Evolutionary conservation across 768 basidiomycete species (phyloP), one percentile per base, ranked within the genome.

Genomic region (Xerocomus spinulosus): DNA sequence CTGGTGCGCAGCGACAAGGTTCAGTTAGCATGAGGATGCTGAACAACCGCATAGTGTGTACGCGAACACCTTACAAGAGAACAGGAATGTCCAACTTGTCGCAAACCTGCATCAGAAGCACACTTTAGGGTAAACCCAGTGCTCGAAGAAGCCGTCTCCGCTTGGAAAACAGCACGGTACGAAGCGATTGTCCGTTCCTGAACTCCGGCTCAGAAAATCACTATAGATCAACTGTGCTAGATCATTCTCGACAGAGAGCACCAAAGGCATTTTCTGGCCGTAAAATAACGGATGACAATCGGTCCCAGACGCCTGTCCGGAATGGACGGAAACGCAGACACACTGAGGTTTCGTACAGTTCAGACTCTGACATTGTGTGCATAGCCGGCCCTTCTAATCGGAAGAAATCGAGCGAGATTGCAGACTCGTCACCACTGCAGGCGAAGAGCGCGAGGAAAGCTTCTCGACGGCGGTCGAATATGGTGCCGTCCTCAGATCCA

Each of bases 81-180:
- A 58, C 75, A 79, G 21, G 81, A 84, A 60, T 92, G 90, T 56
- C 88, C 90, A 8, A 71, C 69, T 15, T 92, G 90, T 64, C 75
- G 85, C 17, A 80, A 81, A 55, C 49, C 64, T 17, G 67, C 76
- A 0, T 73, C 72, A 12, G 87, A 90, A 60, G 74, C 73, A 3
- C 79, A 84, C 37, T 69, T 92, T 46, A 69, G 86, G 53, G 74
- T 79, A 30, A 87, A 87, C 59, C 70, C 78, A n/a, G 73, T 69
- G n/a, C 61, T 92, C 37, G 90, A 88, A 62, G 83, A 81, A 50
- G 75, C 75, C 10, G 77, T 87, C 3, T 66, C 71, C n/a, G 73
- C 80, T n/a, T 92, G 89, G 87, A 79, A 78, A 50, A 65, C 64
- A 29, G 79, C 83, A 18, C 80, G 90, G 89, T 90, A 52, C 44